Evolutionary conservation across 2,329 filamentous ascomycete genomes (phyloP), one percentile per base, ranked within the genome.

Genomic region (Chaetothyriales sp.): DNA sequence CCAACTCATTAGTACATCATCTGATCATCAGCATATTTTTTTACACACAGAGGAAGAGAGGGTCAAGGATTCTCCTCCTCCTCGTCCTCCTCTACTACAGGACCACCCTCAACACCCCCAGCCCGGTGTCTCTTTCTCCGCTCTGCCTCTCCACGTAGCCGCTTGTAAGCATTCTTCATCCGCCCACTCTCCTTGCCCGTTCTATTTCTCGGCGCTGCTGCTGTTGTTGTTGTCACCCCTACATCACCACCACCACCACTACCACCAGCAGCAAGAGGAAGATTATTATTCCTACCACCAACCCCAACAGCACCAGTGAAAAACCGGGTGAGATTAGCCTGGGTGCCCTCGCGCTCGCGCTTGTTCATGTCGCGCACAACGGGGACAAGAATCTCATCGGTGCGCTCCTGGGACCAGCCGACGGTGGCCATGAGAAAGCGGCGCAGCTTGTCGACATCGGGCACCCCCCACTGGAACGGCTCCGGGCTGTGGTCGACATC

Each of bases 311-410:
- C 68, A 0, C 90, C 90, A 10, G 80, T 78, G 64, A 96, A 95
- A 66, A 82, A 98, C 20, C 81, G 75, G n/a, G 92, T 98, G 57
- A 98, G 95, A 60, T 98, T 98, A 52, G 81, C 82, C 71, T 98
- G 92, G 18, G 90, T 96, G 5, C 92, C 92, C 68, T 96, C 92
- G 25, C 80, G 75, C 57, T 86, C 84, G 42, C 92, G 76, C 3
- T 80, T 78, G 64, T 96, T 96, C 85, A 98, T 94, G 62, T 98
- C 92, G 51, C 82, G 77, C 56, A 98, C 92, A 1, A 98, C 93
- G 0, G 92, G 92, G 1, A 98, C 86, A 1, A 98, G 77, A 1
- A 98, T 85, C 66, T 98, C 92, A 62, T 98, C 92, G 0, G 90
- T 96, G 6, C 88, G 76, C 66, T 96, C 90, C 64, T 84, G 82